phyloP scores from a whole-genome alignment of 495 filamentous ascomycete species.

The Xylaria acuta region DNA sequence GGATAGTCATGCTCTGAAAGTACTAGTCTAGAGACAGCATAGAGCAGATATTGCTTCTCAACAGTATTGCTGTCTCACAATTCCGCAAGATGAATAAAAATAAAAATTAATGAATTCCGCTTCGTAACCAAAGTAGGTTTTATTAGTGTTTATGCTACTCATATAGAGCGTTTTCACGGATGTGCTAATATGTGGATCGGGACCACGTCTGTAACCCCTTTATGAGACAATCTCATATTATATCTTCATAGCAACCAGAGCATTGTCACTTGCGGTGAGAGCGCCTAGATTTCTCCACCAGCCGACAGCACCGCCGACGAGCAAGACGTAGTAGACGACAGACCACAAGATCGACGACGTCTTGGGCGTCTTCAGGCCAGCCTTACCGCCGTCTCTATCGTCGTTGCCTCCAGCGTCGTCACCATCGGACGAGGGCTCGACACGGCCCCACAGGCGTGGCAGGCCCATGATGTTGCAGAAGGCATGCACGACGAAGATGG shows the following conservation, averaged over 20 bases:
- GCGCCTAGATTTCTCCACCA: conserved; percentile 74
- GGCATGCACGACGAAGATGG: conserved; percentile 75
- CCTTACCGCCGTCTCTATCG: conserved; percentile 23
- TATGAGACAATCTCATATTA: conserved; percentile 23
- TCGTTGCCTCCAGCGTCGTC: conserved; percentile 20
- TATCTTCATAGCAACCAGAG: conserved; percentile 47
- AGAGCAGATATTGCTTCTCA: background rate
- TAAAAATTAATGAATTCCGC: background rate
- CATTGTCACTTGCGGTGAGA: conserved; percentile 69
- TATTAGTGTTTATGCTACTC: conserved; percentile 8
- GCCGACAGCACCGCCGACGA: conserved; percentile 71
- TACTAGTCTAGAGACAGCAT: conserved; percentile 1
- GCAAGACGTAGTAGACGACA: conserved; percentile 74
- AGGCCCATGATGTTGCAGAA: conserved; percentile 95
- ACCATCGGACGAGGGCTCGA: conserved; percentile 52
- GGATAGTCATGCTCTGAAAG: conserved; percentile 1
- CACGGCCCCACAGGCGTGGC: conserved; percentile 83
- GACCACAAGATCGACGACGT: conserved; percentile 64
- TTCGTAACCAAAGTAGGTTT: background rate
- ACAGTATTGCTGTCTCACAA: background rate
- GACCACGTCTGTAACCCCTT: background rate
- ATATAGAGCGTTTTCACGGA: background rate
- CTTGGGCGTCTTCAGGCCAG: background rate
- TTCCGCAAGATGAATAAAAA: background rate
- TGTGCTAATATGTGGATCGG: background rate